Evolutionary conservation across 2,329 filamentous ascomycete species (phyloP).

Genomic region (Phyllosticta ampelicida): DNA sequence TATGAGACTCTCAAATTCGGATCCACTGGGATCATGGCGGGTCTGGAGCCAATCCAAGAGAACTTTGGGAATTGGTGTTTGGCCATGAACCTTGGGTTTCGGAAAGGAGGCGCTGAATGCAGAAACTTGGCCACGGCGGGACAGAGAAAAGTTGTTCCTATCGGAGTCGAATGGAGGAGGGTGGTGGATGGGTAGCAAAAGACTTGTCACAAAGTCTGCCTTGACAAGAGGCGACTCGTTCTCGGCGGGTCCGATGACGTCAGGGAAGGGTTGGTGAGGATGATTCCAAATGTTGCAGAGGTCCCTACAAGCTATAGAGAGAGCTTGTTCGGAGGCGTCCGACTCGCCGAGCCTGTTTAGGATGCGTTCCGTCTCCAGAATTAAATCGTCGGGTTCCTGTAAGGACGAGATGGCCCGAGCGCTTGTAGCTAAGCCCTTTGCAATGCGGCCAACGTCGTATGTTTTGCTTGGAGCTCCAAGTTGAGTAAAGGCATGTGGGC

Average conservation of each 20-base stretch:
- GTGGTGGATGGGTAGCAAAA: conserved; percentile 73
- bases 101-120: conserved; percentile 16
- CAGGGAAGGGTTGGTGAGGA: conserved; percentile 33
- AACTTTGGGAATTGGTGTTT: conserved; percentile 56
- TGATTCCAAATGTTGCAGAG: conserved; percentile 42
- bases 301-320: conserved; percentile 21
- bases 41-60: conserved; percentile 74
- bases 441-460: conserved; percentile 58
- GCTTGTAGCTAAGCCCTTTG: conserved; percentile 54
- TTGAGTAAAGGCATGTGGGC: conserved; percentile 1
- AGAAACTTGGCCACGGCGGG: conserved; percentile 19
- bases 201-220: conserved; percentile 64
- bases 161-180: conserved; percentile 35
- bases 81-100: conserved; percentile 12
- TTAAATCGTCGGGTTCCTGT: conserved; percentile 58
- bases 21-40: conserved; percentile 61
- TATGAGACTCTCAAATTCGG: conserved; percentile 55
- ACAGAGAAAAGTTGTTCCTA: conserved; percentile 13
- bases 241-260: conserved; percentile 25
- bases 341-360: conserved; percentile 35
- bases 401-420: conserved; percentile 47
- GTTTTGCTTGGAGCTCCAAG: conserved; percentile 32
- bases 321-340: conserved; percentile 19
- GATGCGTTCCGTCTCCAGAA: conserved; percentile 65
- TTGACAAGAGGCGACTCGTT: conserved; percentile 54